Base-by-base conservation (phyloP, 108 stramenopile genomes). In the Fistulifera pelliculosa region DNA sequence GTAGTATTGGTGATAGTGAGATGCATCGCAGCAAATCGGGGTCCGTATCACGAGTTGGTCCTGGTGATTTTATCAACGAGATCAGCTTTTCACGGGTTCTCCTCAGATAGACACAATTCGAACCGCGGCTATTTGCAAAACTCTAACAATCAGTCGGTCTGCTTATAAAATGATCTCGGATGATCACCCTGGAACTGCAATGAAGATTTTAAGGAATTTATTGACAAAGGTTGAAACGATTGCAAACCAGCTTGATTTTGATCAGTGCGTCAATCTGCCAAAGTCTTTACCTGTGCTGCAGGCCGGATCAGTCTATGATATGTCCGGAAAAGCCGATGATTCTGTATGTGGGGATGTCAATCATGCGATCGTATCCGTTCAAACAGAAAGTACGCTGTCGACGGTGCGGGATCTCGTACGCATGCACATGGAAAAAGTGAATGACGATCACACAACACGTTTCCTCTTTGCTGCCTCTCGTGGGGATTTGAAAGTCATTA, bases 71-170 rank as follows among this genome's bases (percentile, higher is more conserved):
- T 48, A 70, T 80, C 26, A 75, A 75, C 49, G 65, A 60, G 18
- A 42, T 80, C 24, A 57, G 60, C 1, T 80, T 80, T 74, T 80
- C 38, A 80, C 79, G 0, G 79, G 73, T 45, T 65, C 70, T 41
- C 72, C 74, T 7, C 58, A 70, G 35, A 38, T 63, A 1, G 74
- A 76, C 27, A 62, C 71, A 0, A 52, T 74, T 14, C 48, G 61
- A 28, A 75, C 70, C 6, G 41, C 21, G 16, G 55, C 64, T 12
- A 65, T 80, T 12, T 76, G 71, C 60, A 80, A 80, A 39, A 76
- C 74, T 1, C 40, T 80, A 16, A 74, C 66, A 0, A 61, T 80
- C 27, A 35, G 62, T 10, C 45, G 41, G 15, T 16, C 61, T 13
- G 48, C 54, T 15, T 79, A 72, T 55, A 71, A 70, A 38, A 41